phyloP scores from a whole-genome alignment of 1,284 basidiomycete species.

The Boletellus sp. region DNA sequence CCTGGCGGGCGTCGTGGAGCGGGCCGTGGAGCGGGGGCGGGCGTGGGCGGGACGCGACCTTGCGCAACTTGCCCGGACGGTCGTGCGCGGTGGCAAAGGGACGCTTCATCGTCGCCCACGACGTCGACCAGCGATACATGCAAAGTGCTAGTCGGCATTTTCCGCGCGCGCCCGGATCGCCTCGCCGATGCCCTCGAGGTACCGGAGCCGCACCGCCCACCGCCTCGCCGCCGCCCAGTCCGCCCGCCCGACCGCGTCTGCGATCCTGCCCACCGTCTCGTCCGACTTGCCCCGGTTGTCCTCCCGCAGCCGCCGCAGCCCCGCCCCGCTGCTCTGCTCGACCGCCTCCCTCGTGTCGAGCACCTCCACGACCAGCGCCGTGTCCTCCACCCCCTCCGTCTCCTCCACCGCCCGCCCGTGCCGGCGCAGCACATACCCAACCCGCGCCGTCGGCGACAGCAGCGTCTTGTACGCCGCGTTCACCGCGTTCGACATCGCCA shows the following conservation, averaged over 20 bases:
- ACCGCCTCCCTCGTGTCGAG: conserved; percentile 82
- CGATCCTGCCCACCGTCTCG: conserved; percentile 46
- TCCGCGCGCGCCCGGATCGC: conserved; percentile 56
- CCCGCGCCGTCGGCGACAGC: conserved; percentile 59
- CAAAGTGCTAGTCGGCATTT: conserved; percentile 30
- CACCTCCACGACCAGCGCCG: conserved; percentile 71
- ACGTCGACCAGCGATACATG: not conserved
- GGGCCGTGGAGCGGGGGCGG: conserved; percentile 14
- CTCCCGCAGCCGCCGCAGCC: conserved; percentile 49
- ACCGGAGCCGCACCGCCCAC: conserved; percentile 71
- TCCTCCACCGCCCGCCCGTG: conserved; percentile 65
- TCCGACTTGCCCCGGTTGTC: conserved; percentile 60
- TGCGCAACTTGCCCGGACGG: conserved; percentile 18
- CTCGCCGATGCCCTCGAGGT: conserved; percentile 69
- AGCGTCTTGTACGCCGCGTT: conserved; percentile 76
- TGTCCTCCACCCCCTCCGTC: conserved; percentile 74
- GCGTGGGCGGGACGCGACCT: not conserved
- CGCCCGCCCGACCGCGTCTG: conserved; percentile 46
- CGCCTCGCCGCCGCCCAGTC: conserved; percentile 59
- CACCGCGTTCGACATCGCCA: conserved; percentile 64
- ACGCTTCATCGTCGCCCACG: conserved; percentile 13
- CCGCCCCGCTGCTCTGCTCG: conserved; percentile 53
- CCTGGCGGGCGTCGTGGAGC: conserved; percentile 24
- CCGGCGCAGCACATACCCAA: conserved; percentile 67
- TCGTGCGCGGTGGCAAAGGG: conserved; percentile 1